A percentile compares a stretch with the other conserved stretches of the same genome.
phyloP scores from a whole-genome alignment of 306 rosid genomes.

The Gastrolobium villosum region DNA sequence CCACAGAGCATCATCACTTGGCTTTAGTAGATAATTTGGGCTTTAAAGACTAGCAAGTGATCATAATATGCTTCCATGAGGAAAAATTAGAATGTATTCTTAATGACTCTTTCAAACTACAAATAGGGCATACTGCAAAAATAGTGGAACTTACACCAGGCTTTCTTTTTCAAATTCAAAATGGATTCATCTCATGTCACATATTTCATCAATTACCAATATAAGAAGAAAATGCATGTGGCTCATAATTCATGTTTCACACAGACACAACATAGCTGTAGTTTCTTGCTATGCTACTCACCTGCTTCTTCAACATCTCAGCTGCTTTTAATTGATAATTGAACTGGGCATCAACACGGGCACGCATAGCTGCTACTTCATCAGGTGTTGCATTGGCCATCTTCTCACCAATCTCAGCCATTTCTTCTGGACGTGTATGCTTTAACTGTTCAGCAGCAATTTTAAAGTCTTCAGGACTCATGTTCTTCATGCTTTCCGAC shows the following conservation, averaged over 20 bases:
- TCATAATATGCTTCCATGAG: constrained; percentile 8
- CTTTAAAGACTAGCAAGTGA: not conserved
- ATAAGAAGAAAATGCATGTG: not conserved
- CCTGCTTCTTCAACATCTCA: constrained; percentile 92
- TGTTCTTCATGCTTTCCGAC: constrained; percentile 89
- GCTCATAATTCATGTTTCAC: constrained; percentile 16
- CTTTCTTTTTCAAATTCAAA: constrained; percentile 7
- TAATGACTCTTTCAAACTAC: constrained; percentile 2
- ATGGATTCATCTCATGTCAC: constrained; percentile 6
- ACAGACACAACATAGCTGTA: not conserved
- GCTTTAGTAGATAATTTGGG: constrained; percentile 1
- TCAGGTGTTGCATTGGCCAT: constrained; percentile 88
- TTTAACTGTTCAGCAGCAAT: constrained; percentile 90
- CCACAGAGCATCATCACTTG: constrained; percentile 1
- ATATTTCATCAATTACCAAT: not conserved
- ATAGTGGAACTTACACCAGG: constrained; percentile 14
- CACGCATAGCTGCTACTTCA: constrained; percentile 80
- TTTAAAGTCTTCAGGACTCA: constrained; percentile 84
- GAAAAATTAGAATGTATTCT: not conserved
- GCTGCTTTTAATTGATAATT: constrained; percentile 80
- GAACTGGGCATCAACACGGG: constrained; percentile 75
- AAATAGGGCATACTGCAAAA: not conserved
- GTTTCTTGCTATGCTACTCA: constrained; percentile 31
- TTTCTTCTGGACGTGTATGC: constrained; percentile 90
- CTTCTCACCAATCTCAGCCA: constrained; percentile 94